These are phyloP conservation scores for Amanita muscaria DNA, from an alignment of 768 basidiomycete species.

Conservation along the genomic window DNA sequence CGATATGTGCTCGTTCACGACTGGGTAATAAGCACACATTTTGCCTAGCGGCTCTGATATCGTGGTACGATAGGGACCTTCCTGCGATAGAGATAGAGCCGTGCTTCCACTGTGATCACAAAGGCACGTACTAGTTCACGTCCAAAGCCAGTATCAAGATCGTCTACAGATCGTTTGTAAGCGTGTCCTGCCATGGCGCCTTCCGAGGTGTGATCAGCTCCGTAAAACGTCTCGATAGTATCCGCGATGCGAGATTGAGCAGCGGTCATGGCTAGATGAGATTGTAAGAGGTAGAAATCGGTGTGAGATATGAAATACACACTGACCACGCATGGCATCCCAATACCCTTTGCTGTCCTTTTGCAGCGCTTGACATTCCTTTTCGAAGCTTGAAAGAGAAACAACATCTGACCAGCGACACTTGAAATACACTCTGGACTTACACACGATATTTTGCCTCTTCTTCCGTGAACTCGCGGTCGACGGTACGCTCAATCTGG, in stretches of 20 bases:
- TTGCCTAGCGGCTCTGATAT: slow-evolving; percentile 94
- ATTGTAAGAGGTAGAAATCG: neutral
- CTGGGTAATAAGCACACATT: slow-evolving; percentile 91
- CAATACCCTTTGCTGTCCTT: slow-evolving; percentile 93
- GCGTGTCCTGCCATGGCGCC: slow-evolving; percentile 97
- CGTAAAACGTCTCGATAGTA: slow-evolving; percentile 89
- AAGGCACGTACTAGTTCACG: slow-evolving; percentile 80
- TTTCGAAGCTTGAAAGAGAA: slow-evolving; percentile 75
- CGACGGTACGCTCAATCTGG: slow-evolving; percentile 92
- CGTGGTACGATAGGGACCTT: slow-evolving; percentile 89
- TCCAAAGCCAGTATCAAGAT: slow-evolving; percentile 77
- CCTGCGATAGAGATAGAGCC: slow-evolving; percentile 41
- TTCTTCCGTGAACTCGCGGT: slow-evolving; percentile 88
- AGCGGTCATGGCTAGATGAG: slow-evolving; percentile 53
- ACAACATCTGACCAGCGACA: slow-evolving; percentile 1
- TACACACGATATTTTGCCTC: slow-evolving; percentile 86
- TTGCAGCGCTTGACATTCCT: slow-evolving; percentile 88
- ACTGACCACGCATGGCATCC: slow-evolving; percentile 86
- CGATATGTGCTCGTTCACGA: slow-evolving; percentile 86
- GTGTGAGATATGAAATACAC: neutral
- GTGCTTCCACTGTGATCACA: too few relatives aligned
- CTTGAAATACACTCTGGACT: slow-evolving; percentile 22
- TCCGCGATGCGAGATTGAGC: slow-evolving; percentile 92
- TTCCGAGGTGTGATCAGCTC: slow-evolving; percentile 74
- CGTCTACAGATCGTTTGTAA: slow-evolving; percentile 92